Base-by-base conservation (phyloP, 2,329 filamentous ascomycete genomes). In the Ophiostoma fasciatum region DNA sequence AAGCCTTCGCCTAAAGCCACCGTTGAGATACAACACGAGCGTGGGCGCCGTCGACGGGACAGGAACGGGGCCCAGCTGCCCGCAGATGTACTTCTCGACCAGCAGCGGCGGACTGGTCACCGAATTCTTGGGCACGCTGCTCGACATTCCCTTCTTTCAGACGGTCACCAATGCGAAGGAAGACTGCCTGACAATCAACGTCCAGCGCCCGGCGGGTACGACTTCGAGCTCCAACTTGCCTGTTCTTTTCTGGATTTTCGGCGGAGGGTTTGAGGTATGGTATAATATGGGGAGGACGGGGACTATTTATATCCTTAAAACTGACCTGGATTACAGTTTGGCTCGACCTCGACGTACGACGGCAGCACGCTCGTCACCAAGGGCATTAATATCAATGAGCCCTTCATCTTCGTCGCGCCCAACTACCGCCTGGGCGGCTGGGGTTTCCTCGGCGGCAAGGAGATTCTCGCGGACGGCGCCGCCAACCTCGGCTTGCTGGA, bases 391-490 rank as follows among this genome's bases (percentile, higher is more conserved):
- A 46, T 66, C 36, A 63, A 63, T 22, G 71, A 81, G 55, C 75
- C 78, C 0, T 74, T 88, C 42, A 58, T 92, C 31, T 82, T 77
- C 36, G 81, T 88, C 0, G 69, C 76, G 0, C 73, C 87, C 49
- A 87, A 85, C 57, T 87, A 92, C 56, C 75, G 81, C 2, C 61
- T 82, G 1, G 78, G 70, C 7, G 79, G 74, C 0, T 85, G 84
- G 42, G 82, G 81, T 0, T 85, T 84, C 56, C 50, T 85, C 51
- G 67, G 73, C 0, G 79, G 79, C 7, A 68, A 68, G 35, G 78
- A 84, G 51, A 64, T 84, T 29, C 59, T 77, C 4, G 61, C 63
- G 5, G 78, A 82, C 42, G 78, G 78, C 2, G 66, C 74, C 3
- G 56, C 75, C 3, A 88, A 87, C 49, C 53, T 83, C 4, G 82